phyloP scores from a whole-genome alignment of 2,329 filamentous ascomycete genomes.

The Magnaporthales sp. region DNA sequence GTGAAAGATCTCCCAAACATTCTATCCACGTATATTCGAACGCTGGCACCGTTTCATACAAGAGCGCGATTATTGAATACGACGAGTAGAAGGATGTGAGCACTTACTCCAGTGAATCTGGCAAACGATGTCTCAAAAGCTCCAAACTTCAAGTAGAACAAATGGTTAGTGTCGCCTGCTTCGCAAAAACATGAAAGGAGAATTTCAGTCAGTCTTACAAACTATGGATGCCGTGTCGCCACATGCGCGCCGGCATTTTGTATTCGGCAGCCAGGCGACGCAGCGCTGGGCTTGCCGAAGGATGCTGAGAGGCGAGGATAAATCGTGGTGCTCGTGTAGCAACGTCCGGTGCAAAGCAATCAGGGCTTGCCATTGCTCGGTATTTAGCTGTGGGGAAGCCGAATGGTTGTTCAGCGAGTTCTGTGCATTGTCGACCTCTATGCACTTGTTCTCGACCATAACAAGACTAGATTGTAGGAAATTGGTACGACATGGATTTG shows the following conservation, averaged over 20 bases:
- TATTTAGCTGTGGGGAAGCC: slow-evolving; percentile 36
- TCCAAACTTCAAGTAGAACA: slow-evolving; percentile 40
- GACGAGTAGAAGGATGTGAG: slow-evolving; percentile 83
- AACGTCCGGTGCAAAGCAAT: slow-evolving; percentile 75
- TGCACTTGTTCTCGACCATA: slow-evolving; percentile 82
- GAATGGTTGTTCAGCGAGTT: slow-evolving; percentile 29
- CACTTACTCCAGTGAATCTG: slow-evolving; percentile 79
- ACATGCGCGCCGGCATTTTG: slow-evolving; percentile 88
- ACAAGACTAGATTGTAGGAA: slow-evolving; percentile 36
- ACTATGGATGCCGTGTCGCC: slow-evolving; percentile 83
- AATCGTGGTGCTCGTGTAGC: slow-evolving; percentile 76
- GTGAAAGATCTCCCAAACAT: slow-evolving; percentile 75
- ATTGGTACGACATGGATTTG: neutral
- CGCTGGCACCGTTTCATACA: slow-evolving; percentile 75
- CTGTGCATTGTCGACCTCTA: slow-evolving; percentile 66
- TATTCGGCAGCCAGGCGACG: slow-evolving; percentile 68
- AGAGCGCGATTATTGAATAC: slow-evolving; percentile 80
- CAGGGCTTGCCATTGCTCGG: no score
- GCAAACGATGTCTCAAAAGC: slow-evolving; percentile 63
- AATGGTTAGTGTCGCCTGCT: neutral
- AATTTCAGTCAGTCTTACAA: slow-evolving; percentile 31
- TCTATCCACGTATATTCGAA: slow-evolving; percentile 93
- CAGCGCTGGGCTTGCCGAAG: slow-evolving; percentile 61
- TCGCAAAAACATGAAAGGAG: neutral
- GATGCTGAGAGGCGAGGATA: slow-evolving; percentile 81